Percentiles rank a stretch among this genome's conserved stretches.
These are phyloP conservation scores for Gelatoporia subvermispora DNA, from an alignment of 768 basidiomycete genomes.

Conservation along the genomic window DNA sequence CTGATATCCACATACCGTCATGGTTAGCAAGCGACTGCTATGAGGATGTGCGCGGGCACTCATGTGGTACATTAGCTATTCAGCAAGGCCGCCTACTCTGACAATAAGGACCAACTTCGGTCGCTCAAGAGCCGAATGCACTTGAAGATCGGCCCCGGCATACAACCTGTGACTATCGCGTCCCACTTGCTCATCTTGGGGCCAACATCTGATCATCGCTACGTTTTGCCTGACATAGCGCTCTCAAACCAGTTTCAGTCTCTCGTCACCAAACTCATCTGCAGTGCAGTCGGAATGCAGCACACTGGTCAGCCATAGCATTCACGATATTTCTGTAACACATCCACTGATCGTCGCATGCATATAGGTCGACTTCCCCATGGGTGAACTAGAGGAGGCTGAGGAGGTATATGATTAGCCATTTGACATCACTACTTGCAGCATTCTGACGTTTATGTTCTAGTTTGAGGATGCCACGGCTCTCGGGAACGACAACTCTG, in stretches of 20 bases:
- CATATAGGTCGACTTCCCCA: constrained; percentile 17
- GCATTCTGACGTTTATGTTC: background rate
- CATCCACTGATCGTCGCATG: background rate
- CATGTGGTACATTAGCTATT: constrained; percentile 8
- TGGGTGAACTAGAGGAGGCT: constrained; percentile 2
- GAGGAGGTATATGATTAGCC: background rate
- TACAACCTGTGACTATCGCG: constrained; percentile 18
- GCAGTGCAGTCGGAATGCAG: constrained; percentile 23
- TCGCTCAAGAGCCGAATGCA: constrained; percentile 18
- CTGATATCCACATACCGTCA: constrained; percentile 9
- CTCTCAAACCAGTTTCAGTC: constrained; percentile 8
- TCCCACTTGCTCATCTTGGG: constrained; percentile 3
- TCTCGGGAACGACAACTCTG: constrained; percentile 12
- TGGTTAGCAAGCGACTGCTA: constrained; percentile 8
- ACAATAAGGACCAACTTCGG: constrained; percentile 17
- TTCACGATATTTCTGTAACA: background rate
- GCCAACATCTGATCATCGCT: background rate
- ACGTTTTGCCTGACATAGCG: constrained; percentile 5
- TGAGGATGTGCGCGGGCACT: constrained; percentile 5
- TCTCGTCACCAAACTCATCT: constrained; percentile 8
- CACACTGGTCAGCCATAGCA: constrained; percentile 22
- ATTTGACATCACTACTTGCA: background rate
- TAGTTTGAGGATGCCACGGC: constrained; percentile 6
- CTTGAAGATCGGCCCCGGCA: constrained; percentile 14
- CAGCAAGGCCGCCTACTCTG: constrained; percentile 3